Base-by-base conservation (phyloP, 805 yeast genomes). In the Jamesozyma gamospora region DNA sequence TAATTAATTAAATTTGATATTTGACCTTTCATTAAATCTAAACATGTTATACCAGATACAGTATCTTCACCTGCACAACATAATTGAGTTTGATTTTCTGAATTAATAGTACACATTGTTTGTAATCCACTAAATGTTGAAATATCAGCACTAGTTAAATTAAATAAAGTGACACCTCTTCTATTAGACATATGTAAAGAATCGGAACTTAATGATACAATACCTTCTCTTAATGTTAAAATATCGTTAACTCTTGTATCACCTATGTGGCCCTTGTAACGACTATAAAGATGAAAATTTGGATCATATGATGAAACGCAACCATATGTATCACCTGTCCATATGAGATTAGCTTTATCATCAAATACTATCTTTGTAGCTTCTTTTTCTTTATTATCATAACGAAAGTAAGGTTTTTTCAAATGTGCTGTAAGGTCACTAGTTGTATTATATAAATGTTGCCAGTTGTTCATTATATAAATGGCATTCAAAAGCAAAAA, bases 311-410 rank as follows among this genome's bases (percentile, higher is more conserved):
- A 64, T 4, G 66, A 59, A 0, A 70, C 51, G 33, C 67, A 59
- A 4, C 88, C 83, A 29, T 65, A 69, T 1, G 65, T 49, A 28
- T 84, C 92, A 14, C 94, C 95, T 1, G 79, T 69, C 97, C 97
- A 90, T 2, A 88, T 55, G 34, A 92, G 64, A 49, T 88, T 92
- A 43, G 77, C 73, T n/a, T 71, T 63, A 28, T 70, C 70, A 61
- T 88, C 96, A 57, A 87, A 87, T 3, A 61, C 58, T 7, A 75
- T 42, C 26, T 52, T 53, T 2, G 57, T 56, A 4, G 50, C 48
- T 28, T 52, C 49, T 42, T 60, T 60, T n/a, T 53, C 55, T 34
- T 51, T 55, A 29, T 51, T 54, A 40, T 60, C 64, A 39, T 50
- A 58, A 19, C 57, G 46, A 34, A 54, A 46, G 35, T 53, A 58